A percentile compares a stretch with the other conserved stretches of the same genome.
Evolutionary conservation across 2,329 filamentous ascomycete genomes (phyloP).

Genomic region (Mycocentrospora acerina): DNA sequence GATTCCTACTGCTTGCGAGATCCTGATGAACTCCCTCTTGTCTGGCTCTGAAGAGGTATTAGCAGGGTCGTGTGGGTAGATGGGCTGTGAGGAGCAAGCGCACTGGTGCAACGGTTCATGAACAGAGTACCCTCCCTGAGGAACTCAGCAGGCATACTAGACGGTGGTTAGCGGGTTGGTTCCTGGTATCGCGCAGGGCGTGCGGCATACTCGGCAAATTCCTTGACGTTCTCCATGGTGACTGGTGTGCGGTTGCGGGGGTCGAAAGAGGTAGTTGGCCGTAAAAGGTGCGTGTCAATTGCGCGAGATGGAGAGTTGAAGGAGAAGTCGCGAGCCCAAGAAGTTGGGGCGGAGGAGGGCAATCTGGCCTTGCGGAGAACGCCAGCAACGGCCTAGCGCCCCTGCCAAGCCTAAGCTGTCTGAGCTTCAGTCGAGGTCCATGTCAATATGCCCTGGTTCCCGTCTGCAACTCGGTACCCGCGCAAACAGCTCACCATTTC

Average conservation of each 20-base stretch:
- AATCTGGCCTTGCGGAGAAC: conserved; percentile 32
- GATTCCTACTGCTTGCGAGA: conserved; percentile 54
- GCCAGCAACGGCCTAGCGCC: conserved; percentile 16
- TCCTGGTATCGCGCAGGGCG: not conserved
- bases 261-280: conserved; percentile 1
- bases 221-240: conserved; percentile 69
- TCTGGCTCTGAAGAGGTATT: conserved; percentile 46
- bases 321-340: conserved; percentile 18
- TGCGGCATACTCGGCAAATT: conserved; percentile 60
- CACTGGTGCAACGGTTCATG: conserved; percentile 52
- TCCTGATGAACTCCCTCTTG: conserved; percentile 46
- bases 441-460: no score
- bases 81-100: not conserved
- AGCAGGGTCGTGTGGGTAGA: conserved; percentile 1
- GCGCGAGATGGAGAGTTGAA: conserved; percentile 7
- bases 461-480: conserved; percentile 3
- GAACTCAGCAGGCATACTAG: conserved; percentile 44
- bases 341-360: conserved; percentile 23
- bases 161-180: conserved; percentile 20
- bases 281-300: conserved; percentile 5
- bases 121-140: conserved; percentile 52
- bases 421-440: conserved; percentile 10
- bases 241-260: conserved; percentile 8
- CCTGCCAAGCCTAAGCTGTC: conserved; percentile 13
- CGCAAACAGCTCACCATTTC: conserved; percentile 16